Evolutionary conservation across 2,329 filamentous ascomycete genomes (phyloP), one percentile per base, ranked within the genome.

Genomic region (Fusarium sp.): DNA sequence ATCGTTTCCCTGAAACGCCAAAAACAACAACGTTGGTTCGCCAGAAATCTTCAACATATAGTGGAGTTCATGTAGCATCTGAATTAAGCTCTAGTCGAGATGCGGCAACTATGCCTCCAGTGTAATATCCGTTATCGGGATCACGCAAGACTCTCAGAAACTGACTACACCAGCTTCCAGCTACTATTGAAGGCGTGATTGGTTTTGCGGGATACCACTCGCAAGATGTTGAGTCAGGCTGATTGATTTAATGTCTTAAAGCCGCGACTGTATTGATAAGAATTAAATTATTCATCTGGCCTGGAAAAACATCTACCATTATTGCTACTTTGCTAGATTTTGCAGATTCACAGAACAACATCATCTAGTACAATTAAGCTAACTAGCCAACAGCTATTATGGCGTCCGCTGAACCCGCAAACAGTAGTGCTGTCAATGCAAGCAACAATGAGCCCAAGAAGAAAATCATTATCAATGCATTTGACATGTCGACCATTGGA

Each of bases 401-500:
- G 65, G 20, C 48, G 6, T 44, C 48, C 16, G 12, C 11, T 15
- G 16, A 30, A 20, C 8, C 27, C 2, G 15, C 29, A 6, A 40
- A 55, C 2, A n/a, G 47, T 7, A 27, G 22, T 8, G 16, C 29
- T 5, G 10, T 18, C 16, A 16, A 24, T 12, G 20, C 9, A 29
- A 13, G 29, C 24, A 55, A 55, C 5, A 55, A 51, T 32, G 40
- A 52, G 24, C 16, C 18, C 7, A 74, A 70, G 63, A 74, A 70
- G 49, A 66, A 73, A 24, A 89, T 90, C 16, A 74, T 90, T 8
- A 80, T 91, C 48, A 91, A 90, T 79, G 88, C 88, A 5, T 90
- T 91, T 69, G 88, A 90, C 63, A 90, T 90, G 88, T 88, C 84
- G 4, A 90, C 88, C 0, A 83, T 90, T 8, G 88, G 88, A 4